Conservation (phyloP, 345 rosid species). For the Cardiospermum halicacabum region DNA sequence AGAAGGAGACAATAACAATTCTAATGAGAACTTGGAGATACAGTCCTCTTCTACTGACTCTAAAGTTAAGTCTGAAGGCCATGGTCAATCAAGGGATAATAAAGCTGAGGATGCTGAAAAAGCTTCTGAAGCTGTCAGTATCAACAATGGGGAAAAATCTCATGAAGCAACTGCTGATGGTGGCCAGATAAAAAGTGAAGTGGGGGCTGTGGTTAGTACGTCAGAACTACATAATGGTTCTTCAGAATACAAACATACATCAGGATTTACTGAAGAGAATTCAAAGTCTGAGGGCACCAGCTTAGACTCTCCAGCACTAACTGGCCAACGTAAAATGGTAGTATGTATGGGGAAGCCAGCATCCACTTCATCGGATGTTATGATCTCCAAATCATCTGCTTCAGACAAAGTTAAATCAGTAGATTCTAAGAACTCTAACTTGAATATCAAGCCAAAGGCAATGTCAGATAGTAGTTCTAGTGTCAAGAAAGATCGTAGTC, state of each 20-base stretch:
- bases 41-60: conserved; percentile 33
- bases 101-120: conserved; percentile 33
- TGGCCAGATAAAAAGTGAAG: conserved; percentile 31
- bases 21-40: conserved; percentile 20
- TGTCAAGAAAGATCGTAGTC: conserved; percentile 42
- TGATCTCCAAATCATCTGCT: conserved; percentile 34
- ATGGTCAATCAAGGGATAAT: conserved; percentile 25
- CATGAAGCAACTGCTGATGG: conserved; percentile 24
- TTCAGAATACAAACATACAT: conserved; percentile 34
- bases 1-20: conserved; percentile 32
- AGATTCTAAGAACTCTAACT: conserved; percentile 38
- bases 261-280: conserved; percentile 33
- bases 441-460: conserved; percentile 33
- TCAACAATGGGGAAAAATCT: conserved; percentile 28
- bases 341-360: conserved; percentile 46
- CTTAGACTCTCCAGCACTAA: conserved; percentile 26
- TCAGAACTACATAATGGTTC: conserved; percentile 25
- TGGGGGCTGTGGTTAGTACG: conserved; percentile 30
- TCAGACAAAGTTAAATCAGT: conserved; percentile 37
- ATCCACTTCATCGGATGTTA: conserved; percentile 28
- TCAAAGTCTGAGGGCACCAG: conserved; percentile 33
- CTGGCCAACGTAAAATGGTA: conserved; percentile 36
- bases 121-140: conserved; percentile 38
- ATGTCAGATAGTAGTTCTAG: conserved; percentile 28
- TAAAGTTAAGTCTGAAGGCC: conserved; percentile 26